Base-by-base conservation (phyloP, 225 moss, liverwort and hornwort genomes). In the Bryum argenteum region DNA sequence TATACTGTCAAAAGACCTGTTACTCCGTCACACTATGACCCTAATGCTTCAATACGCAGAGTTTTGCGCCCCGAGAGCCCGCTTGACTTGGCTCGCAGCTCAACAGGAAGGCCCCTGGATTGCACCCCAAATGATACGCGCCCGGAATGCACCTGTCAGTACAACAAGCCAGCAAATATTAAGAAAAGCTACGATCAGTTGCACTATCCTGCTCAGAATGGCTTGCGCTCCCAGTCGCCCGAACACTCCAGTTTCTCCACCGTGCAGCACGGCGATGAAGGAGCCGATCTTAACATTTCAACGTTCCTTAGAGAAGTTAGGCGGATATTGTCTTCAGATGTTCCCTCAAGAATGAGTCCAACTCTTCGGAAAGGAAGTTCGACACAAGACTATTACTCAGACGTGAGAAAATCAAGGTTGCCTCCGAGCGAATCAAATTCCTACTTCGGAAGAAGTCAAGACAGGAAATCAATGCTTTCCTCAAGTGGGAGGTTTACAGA, bases 131-230 rank as follows among this genome's bases (percentile, higher is more conserved):
- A 4, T 5, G 33, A 33, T 33, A 33, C 37, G 17, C 47, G 23
- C 54, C 61, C 63, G 65, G 78, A 81, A 58, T 79, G 73, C 57
- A 76, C 69, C 58, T 85, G 76, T 66, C 76, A 79, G 38, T 67
- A 73, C 12, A 44, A 53, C 38, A 71, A 66, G 3, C 69, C 69
- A 40, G 59, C 43, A 48, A 22, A 33, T 33, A 33, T 21, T 14
- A 42, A 74, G 28, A 58, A 22, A 66, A 43, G 66, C 14, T 41
- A 74, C 61, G 69, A 68, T 44, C 76, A 63, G 43, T 60, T 70
- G 22, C 57, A 43, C 22, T 64, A 52, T 68, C 66, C 74, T 41
- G 74, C 58, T 43, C 77, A 77, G 42, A 72, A 77, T 65, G 75
- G 56, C 61, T 66, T 75, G 58, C 64, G 47, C 43, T 70, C 69